Base-by-base conservation (phyloP, 768 basidiomycete genomes). In the Tulasnella sp. region DNA sequence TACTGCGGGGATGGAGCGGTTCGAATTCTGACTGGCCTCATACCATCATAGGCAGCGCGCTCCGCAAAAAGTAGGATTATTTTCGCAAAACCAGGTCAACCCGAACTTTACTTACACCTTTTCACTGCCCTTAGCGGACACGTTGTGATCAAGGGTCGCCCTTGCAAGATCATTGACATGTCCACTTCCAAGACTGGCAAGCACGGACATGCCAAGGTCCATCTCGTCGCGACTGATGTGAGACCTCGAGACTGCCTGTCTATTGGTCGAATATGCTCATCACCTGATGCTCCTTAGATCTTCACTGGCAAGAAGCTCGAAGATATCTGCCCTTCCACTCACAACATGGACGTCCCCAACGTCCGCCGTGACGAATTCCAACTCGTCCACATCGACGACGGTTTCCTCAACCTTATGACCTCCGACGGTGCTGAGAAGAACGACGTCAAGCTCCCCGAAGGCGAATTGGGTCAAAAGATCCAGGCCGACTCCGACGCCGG, bases 281-380 rank as follows among this genome's bases (percentile, higher is more conserved):
- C 36, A 29, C 39, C 11, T 36, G 42, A 41, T 67, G 63, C 66
- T 29, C 67, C 0, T 9, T 78, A 97, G 96, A 98, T 99, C 83
- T 99, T 99, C 87, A 99, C 96, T 75, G 88, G 88, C 78, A 97
- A 97, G 87, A 99, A 99, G 86, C 78, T 95, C 82, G 92, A 94
- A 87, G 92, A 93, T 86, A 92, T 94, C 81, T 92, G 80, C 77
- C 94, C 94, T 78, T 96, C 94, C 79, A 99, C 96, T 81, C 97
- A 99, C 88, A 99, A 99, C 86, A 95, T 99, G 93, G 95, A 98
- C 77, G 96, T 97, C 78, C 96, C 96, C 81, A 92, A 97, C 83
- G 94, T 99, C 80, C 74, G 35, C 65, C 92, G 96, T 80, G 85
- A 83, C 74, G 97, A 99, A 88, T 98, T 89, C 86, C 86, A 90